phyloP scores from a whole-genome alignment of 2,329 filamentous ascomycete genomes.

The Fusarium mundagurra region DNA sequence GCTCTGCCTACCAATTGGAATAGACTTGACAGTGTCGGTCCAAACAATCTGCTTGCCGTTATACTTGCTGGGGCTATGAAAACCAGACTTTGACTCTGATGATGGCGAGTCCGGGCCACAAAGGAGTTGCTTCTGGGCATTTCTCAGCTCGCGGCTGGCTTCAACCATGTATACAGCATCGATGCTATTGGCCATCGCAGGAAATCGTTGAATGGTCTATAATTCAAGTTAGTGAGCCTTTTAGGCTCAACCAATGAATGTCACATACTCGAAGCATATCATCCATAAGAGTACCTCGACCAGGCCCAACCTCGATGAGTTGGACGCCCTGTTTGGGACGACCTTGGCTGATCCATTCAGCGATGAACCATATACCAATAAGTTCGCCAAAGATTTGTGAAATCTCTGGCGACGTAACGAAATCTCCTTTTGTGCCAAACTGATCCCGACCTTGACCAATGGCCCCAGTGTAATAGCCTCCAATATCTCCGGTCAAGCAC shows the following conservation, averaged over 20 bases:
- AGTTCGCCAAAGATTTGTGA: slow-evolving; percentile 97
- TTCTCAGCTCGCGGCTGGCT: slow-evolving; percentile 82
- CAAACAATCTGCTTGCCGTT: slow-evolving; percentile 80
- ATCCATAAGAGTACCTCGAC: slow-evolving; percentile 95
- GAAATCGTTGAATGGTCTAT: slow-evolving; percentile 88
- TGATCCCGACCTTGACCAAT: slow-evolving; percentile 77
- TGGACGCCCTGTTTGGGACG: slow-evolving; percentile 78
- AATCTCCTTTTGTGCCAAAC: slow-evolving; percentile 93
- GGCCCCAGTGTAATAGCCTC: slow-evolving; percentile 91
- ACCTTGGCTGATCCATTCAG: slow-evolving; percentile 96
- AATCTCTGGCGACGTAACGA: slow-evolving; percentile 96
- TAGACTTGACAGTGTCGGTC: slow-evolving; percentile 88
- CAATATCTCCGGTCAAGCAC: slow-evolving; percentile 89
- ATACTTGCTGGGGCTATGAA: slow-evolving; percentile 80
- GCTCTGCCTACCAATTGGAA: slow-evolving; percentile 69
- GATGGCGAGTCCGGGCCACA: slow-evolving; percentile 76
- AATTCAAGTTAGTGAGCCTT: background rate
- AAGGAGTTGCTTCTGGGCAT: slow-evolving; percentile 81
- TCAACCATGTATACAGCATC: slow-evolving; percentile 95
- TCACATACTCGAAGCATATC: slow-evolving; percentile 86
- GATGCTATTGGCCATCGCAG: slow-evolving; percentile 77
- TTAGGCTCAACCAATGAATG: background rate
- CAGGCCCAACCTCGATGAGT: slow-evolving; percentile 93
- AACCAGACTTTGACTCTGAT: slow-evolving; percentile 77
- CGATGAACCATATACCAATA: slow-evolving; percentile 91